Conservation (phyloP, 2,329 filamentous ascomycete species). For the Ampelomyces quisqualis region DNA sequence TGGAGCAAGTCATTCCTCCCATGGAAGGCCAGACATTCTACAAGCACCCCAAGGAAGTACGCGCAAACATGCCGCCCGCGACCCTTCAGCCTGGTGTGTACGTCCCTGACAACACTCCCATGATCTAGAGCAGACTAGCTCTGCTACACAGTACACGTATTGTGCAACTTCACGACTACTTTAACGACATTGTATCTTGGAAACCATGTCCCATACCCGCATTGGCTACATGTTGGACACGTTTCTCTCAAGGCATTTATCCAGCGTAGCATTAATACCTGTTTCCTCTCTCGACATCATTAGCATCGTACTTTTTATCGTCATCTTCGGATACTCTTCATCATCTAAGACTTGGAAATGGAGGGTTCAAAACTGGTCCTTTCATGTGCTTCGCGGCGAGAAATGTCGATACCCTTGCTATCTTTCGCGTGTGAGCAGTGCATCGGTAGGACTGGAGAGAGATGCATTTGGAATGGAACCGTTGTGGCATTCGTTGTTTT, state of each 20-base stretch:
- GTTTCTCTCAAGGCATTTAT: constrained; percentile 14
- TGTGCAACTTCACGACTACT: constrained; percentile 25
- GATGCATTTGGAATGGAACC: no score
- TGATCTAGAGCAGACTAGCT: constrained; percentile 31
- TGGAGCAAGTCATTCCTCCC: constrained; percentile 47
- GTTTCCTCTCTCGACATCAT: no score
- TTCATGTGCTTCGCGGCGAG: constrained; percentile 36
- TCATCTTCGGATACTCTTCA: neutral
- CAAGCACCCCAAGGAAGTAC: constrained; percentile 49
- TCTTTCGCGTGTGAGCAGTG: no score
- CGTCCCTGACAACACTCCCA: constrained; percentile 34
- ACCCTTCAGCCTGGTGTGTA: constrained; percentile 49
- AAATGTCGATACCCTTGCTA: constrained; percentile 39
- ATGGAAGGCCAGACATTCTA: constrained; percentile 34
- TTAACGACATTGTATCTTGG: constrained; percentile 32
- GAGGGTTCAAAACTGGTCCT: constrained; percentile 6
- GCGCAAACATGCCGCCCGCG: constrained; percentile 54
- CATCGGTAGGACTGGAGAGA: no score
- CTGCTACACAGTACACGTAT: neutral
- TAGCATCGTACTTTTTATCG: constrained; percentile 4
- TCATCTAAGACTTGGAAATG: constrained; percentile 8
- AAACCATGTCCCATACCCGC: constrained; percentile 22
- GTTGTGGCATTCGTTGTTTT: constrained; percentile 4
- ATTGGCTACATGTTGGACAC: constrained; percentile 20
- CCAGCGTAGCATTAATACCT: constrained; percentile 32